These are phyloP conservation scores for Handroanthus guayacan DNA, from an alignment of 257 asterid genomes.

Conservation along the genomic window DNA sequence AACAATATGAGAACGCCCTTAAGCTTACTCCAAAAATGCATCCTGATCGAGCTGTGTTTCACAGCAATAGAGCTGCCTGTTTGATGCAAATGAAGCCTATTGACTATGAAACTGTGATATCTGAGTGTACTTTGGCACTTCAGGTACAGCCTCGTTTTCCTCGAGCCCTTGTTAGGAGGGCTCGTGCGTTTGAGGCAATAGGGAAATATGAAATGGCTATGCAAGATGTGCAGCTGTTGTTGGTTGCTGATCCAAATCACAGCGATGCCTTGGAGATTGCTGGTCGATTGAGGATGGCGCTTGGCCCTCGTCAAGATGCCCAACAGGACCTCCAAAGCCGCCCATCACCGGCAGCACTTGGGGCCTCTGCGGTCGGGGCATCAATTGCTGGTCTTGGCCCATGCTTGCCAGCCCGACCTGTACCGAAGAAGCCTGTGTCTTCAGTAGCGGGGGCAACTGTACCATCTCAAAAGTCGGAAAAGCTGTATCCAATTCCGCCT, in stretches of 20 bases:
- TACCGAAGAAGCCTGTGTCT: conserved; percentile 62
- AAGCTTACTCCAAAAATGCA: conserved; percentile 78
- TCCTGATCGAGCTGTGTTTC: conserved; percentile 91
- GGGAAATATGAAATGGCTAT: conserved; percentile 86
- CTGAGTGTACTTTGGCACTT: conserved; percentile 81
- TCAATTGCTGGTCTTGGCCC: conserved; percentile 94
- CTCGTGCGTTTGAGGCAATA: conserved; percentile 84
- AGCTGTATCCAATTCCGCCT: conserved; percentile 54
- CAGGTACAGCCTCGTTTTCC: conserved; percentile 76
- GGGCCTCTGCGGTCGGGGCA: conserved; percentile 97
- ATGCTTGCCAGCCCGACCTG: conserved; percentile 88
- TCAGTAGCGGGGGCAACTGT: conserved; percentile 41
- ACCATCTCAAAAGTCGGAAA: conserved; percentile 60
- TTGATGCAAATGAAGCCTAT: conserved; percentile 98
- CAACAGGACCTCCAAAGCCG: conserved; percentile 98
- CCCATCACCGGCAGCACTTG: conserved; percentile 98
- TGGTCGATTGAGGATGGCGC: conserved; percentile 65
- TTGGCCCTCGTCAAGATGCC: conserved; percentile 80
- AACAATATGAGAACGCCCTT: conserved; percentile 81
- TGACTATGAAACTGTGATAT: conserved; percentile 79
- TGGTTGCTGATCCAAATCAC: conserved; percentile 70
- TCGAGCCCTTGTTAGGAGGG: conserved; percentile 82
- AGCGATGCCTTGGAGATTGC: conserved; percentile 81
- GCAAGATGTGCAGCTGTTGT: conserved; percentile 76
- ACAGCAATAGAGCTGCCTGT: conserved; percentile 96